These are phyloP conservation scores for Prunus padus DNA, from an alignment of 306 rosid species.

Conservation along the genomic window DNA sequence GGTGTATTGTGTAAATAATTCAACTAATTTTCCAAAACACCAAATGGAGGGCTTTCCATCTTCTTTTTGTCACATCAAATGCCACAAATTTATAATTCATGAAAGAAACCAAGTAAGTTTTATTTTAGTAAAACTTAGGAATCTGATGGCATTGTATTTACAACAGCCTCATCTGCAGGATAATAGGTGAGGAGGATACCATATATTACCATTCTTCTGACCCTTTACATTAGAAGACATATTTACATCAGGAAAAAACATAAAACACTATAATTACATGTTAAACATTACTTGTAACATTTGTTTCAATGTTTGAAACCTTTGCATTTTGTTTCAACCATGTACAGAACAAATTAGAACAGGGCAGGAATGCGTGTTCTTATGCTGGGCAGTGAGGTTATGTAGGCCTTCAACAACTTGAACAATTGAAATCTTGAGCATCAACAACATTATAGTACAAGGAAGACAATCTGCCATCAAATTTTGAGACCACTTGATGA, in stretches of 20 bases:
- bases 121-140: neutral
- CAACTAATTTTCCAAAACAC: neutral
- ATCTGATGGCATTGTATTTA: too few relatives aligned
- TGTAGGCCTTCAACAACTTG: constrained; percentile 35
- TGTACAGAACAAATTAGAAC: neutral
- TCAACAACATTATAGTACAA: constrained; percentile 70
- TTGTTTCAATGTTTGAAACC: neutral
- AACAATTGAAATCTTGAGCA: constrained; percentile 43
- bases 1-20: neutral
- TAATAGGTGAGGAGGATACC: too few relatives aligned
- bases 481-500: constrained; percentile 73
- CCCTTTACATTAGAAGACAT: neutral
- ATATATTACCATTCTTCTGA: too few relatives aligned
- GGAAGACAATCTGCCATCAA: constrained; percentile 75
- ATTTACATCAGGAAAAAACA: neutral
- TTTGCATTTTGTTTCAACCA: neutral
- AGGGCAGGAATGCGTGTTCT: neutral
- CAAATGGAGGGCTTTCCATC: neutral
- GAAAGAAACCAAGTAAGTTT: neutral
- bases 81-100: neutral
- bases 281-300: neutral
- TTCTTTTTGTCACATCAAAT: neutral
- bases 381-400: neutral
- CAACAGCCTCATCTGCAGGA: too few relatives aligned
- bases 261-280: constrained; percentile 12